Evolutionary conservation across 495 filamentous ascomycete species (phyloP).

Genomic region (Hypoxylon intermedium): DNA sequence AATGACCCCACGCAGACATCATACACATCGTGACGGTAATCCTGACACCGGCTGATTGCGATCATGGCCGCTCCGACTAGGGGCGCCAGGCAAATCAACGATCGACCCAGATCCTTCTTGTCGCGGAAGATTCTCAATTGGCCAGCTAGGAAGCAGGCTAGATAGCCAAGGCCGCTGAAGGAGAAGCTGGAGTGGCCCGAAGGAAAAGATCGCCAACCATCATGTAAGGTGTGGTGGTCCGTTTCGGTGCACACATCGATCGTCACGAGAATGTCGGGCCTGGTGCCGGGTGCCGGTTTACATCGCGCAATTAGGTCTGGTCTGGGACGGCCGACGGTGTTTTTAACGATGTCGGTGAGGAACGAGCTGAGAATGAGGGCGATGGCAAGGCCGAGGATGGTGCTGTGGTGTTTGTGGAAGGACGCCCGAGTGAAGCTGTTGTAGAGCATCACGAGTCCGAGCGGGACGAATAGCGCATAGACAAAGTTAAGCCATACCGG

Average conservation of each 20-base stretch:
- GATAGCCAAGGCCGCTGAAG: conserved; percentile 84
- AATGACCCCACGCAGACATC: conserved; percentile 82
- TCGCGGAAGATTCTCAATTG: conserved; percentile 84
- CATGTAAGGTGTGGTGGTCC: conserved; percentile 78
- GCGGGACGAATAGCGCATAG: conserved; percentile 75
- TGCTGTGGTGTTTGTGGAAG: conserved; percentile 84
- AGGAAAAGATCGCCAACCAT: conserved; percentile 93
- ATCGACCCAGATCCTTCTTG: conserved; percentile 68
- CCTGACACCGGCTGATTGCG: conserved; percentile 87
- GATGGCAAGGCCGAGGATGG: conserved; percentile 78
- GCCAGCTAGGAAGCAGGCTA: conserved; percentile 78
- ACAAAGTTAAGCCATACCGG: conserved; percentile 77
- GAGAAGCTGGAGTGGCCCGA: conserved; percentile 87
- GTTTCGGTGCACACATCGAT: conserved; percentile 83
- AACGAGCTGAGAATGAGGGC: conserved; percentile 78
- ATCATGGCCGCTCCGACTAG: conserved; percentile 83
- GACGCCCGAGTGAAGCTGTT: conserved; percentile 64
- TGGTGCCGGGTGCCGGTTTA: conserved; percentile 70
- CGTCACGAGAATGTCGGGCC: conserved; percentile 70
- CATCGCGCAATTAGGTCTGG: conserved; percentile 92
- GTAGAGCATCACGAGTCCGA: conserved; percentile 69
- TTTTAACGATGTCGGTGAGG: conserved; percentile 91
- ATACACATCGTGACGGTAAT: conserved; percentile 94
- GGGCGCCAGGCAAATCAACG: conserved; percentile 71
- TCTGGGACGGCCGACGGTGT: conserved; percentile 85